Evolutionary conservation across 2,329 filamentous ascomycete species (phyloP).

Genomic region (Leptodontidium sp.): DNA sequence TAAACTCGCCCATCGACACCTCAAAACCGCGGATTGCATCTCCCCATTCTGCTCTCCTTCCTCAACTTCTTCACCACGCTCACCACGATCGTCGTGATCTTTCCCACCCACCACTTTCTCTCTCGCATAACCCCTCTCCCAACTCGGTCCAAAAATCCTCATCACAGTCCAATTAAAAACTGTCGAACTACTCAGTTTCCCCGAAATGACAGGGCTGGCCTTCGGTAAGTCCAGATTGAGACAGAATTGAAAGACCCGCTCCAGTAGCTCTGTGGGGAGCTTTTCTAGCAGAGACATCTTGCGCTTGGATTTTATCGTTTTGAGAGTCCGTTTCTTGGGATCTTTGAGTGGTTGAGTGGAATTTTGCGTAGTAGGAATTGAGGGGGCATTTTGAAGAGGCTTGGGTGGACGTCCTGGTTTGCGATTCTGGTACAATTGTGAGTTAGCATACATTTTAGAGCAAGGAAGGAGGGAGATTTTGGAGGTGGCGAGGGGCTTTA

Average conservation of each 20-base stretch:
- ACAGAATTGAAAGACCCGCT: slow-evolving; percentile 42
- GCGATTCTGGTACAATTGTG: slow-evolving; percentile 1
- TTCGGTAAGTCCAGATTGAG: slow-evolving; percentile 44
- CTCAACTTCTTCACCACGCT: background rate
- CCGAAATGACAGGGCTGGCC: slow-evolving; percentile 43
- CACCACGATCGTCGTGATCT: background rate
- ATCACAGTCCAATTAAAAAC: slow-evolving; percentile 41
- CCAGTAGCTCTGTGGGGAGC: slow-evolving; percentile 45
- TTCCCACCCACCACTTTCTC: slow-evolving; percentile 1
- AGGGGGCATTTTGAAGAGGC: background rate
- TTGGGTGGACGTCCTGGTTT: slow-evolving; percentile 22
- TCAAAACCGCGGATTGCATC: slow-evolving; percentile 31
- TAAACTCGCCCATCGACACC: slow-evolving; percentile 43
- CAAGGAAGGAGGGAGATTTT: background rate
- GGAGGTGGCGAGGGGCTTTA: slow-evolving; percentile 23
- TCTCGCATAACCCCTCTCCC: slow-evolving; percentile 35
- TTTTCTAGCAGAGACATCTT: slow-evolving; percentile 45
- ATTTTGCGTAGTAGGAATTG: background rate
- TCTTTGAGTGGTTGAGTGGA: background rate
- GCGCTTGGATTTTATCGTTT: slow-evolving; percentile 42
- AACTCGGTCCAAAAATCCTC: slow-evolving; percentile 41
- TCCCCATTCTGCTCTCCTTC: slow-evolving; percentile 28
- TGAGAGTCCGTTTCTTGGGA: slow-evolving; percentile 34
- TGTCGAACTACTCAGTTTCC: slow-evolving; percentile 42
- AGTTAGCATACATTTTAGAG: background rate